Evolutionary conservation across 2,329 filamentous ascomycete genomes (phyloP).

Genomic region (Nemania sp.): DNA sequence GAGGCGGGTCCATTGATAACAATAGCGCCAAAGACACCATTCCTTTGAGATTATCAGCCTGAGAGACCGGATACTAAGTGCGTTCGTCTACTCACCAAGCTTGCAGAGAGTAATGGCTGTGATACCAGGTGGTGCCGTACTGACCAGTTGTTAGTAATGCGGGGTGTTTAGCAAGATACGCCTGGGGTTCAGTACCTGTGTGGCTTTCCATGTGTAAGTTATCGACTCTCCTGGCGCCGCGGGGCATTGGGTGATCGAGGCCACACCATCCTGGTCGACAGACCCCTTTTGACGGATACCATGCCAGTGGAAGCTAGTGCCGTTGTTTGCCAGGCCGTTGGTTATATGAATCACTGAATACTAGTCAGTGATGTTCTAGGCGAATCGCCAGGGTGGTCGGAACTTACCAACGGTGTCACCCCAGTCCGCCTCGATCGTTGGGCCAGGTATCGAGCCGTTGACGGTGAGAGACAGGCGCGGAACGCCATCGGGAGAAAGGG

Average conservation of each 20-base stretch:
- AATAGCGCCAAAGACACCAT: slow-evolving; percentile 62
- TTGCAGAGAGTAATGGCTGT: slow-evolving; percentile 66
- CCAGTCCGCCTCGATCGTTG: slow-evolving; percentile 66
- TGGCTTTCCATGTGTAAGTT: slow-evolving; percentile 68
- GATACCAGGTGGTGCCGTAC: slow-evolving; percentile 69
- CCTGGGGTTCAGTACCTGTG: slow-evolving; percentile 43
- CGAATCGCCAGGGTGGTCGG: not conserved
- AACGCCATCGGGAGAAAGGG: slow-evolving; percentile 60
- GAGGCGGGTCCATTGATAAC: slow-evolving; percentile 70
- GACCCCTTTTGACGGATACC: slow-evolving; percentile 68
- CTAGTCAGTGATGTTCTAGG: slow-evolving; percentile 35
- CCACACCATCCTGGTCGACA: slow-evolving; percentile 68
- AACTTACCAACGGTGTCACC: slow-evolving; percentile 46
- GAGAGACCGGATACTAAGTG: not conserved
- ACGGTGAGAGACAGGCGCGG: slow-evolving; percentile 58
- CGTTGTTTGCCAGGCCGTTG: slow-evolving; percentile 65
- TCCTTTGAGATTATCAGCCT: slow-evolving; percentile 39
- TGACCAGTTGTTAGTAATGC: slow-evolving; percentile 46
- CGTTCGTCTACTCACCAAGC: slow-evolving; percentile 39
- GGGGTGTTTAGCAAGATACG: not conserved
- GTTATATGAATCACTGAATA: slow-evolving; percentile 63
- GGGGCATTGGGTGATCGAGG: slow-evolving; percentile 61
- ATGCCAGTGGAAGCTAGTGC: slow-evolving; percentile 72
- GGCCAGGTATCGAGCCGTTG: slow-evolving; percentile 71
- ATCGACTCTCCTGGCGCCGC: slow-evolving; percentile 63